Evolutionary conservation across 1,139 yeast genomes (phyloP), one percentile per base, ranked within the genome.

Genomic region (Pichia inconspicua): DNA sequence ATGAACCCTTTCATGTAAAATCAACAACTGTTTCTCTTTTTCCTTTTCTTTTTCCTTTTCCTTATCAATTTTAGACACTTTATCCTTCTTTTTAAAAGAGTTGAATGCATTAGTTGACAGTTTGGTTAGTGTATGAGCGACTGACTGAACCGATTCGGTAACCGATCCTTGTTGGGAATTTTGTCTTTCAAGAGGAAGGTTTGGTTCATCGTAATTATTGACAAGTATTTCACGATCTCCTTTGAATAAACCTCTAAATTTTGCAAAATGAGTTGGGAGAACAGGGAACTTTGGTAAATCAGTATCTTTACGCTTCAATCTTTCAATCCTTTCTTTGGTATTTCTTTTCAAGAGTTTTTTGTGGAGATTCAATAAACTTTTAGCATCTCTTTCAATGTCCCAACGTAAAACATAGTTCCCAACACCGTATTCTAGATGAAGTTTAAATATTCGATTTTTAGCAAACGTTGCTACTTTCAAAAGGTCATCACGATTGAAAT

Each of bases 341-440:
- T 69, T 15, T 70, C 62, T 15, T 71, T 72, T 30, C 83, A 70
- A 61, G 53, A 88, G 71, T 51, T 78, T 73, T 14, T 82, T 77
- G 63, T 88, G 95, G 49, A 92, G 71, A 41, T 73, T 74, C 35
- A 77, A 68, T 43, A 94, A 71, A 55, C 89, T 96, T 58, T 80
- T 79, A 45, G 83, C 78, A 25, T 80, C 84, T 57, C 84, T 84
- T 39, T 80, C 74, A 8, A 94, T 78, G 1, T 82, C 71, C 98
- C 99, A 94, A 54, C 78, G 77, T 58, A 89, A 71, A 50, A 92
- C 70, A 48, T 84, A 79, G 5, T 80, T 78, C 1, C 96, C 96
- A 19, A 89, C 80, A 2, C 97, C 98, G 61, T 92, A 92, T 60
- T 89, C 96, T 48, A 92, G 69, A 49, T 84, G 86, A 22, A 92